Evolutionary conservation across 2,329 filamentous ascomycete species (phyloP), one percentile per base, ranked within the genome.

Genomic region (Ascochyta clinopodiicola): DNA sequence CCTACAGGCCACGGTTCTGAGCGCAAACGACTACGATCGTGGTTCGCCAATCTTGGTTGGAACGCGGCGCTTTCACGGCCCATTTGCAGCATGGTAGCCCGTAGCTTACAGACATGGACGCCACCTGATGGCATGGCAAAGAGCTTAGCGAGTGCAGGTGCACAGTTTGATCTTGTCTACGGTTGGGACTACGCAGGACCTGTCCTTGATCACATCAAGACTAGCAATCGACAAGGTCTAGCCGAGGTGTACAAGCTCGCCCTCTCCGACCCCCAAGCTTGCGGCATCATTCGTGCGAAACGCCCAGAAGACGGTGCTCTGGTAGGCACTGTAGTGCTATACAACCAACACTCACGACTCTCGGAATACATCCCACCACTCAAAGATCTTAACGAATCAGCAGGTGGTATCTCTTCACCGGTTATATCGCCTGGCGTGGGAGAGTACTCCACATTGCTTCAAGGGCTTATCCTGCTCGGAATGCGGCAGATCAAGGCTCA

Each of bases 21-120:
- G 64, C 80, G 84, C 15, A 87, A 86, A 70, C 80, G 82, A 44
- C 73, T 87, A 21, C 81, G 86, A n/a, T 83, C 85, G 40, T 98
- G 93, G 93, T 96, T 97, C 73, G 86, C 88, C n/a, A 91, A 88
- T 61, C 84, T 92, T 42, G 93, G 94, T 13, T 97, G 93, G 93
- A 92, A 96, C 67, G 88, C 84, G 2, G 82, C 84, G 0, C 78
- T 86, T 4, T 86, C 86, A 2, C 81, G 84, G 10, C 79, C 85
- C 0, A 82, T 89, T 0, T 88, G 85, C 66, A 92, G 89, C 71
- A 88, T 96, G 82, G 79, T 87, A 2, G 88, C 95, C 44, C 83
- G 84, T 32, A 88, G 92, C 63, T 78, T 96, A n/a, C 75, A 81
- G 22, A 83, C 81, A 12, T 96, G 92, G 92, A 78, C 81, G 6